phyloP scores from a whole-genome alignment of 306 rosid genomes.

The Prunus mongolica region DNA sequence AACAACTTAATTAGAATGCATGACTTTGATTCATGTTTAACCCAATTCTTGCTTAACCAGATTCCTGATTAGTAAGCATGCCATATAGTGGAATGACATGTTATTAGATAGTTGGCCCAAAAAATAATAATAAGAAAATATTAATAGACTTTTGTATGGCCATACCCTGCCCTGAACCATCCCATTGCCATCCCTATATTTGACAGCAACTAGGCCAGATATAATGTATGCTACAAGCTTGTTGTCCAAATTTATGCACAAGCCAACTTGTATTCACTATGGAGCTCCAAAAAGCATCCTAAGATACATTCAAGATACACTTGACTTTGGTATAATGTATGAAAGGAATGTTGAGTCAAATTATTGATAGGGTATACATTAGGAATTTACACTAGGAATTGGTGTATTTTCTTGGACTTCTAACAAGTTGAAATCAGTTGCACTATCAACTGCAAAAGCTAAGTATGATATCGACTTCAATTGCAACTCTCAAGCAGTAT shows the following conservation, averaged over 20 bases:
- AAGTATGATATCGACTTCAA: background rate
- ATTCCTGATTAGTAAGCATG: too few relatives aligned
- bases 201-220: background rate
- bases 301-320: background rate
- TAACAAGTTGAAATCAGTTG: background rate
- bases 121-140: too few relatives aligned
- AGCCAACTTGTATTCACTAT: background rate
- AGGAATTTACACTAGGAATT: too few relatives aligned
- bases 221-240: background rate
- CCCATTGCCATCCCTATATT: background rate
- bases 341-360: background rate
- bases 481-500: constrained; percentile 1
- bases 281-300: background rate
- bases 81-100: too few relatives aligned
- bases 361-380: background rate
- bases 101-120: too few relatives aligned
- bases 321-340: background rate
- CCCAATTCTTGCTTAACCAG: too few relatives aligned
- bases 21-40: too few relatives aligned
- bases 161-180: too few relatives aligned
- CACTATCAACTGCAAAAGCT: background rate
- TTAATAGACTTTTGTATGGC: too few relatives aligned
- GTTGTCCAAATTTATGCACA: background rate
- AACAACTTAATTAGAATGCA: too few relatives aligned
- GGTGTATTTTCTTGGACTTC: background rate